These are phyloP conservation scores for Botrytis pseudocinerea DNA, from an alignment of 2,329 filamentous ascomycete genomes.

Conservation along the genomic window DNA sequence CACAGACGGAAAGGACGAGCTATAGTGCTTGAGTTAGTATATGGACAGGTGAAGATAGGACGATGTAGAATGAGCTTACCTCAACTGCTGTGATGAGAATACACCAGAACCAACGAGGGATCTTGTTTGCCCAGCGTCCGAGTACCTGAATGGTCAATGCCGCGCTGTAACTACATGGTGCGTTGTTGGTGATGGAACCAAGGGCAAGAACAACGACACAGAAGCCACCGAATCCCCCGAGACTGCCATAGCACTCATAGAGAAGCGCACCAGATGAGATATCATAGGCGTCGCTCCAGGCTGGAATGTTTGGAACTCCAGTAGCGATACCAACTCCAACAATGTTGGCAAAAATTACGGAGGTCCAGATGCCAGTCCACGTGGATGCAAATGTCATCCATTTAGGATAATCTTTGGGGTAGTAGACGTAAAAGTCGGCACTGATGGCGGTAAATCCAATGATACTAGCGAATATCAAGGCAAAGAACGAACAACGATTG, in stretches of 20 bases:
- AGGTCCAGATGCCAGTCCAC: constrained; percentile 24
- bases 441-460: constrained; percentile 28
- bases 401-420: constrained; percentile 35
- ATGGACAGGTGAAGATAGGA: neutral
- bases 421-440: constrained; percentile 32
- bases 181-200: constrained; percentile 63
- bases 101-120: constrained; percentile 58
- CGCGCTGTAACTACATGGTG: constrained; percentile 62
- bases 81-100: constrained; percentile 27
- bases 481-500: constrained; percentile 54
- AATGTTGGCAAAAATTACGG: constrained; percentile 27
- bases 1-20: constrained; percentile 27
- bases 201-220: constrained; percentile 64
- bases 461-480: constrained; percentile 45
- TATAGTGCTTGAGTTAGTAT: neutral
- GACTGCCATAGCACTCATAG: constrained; percentile 49
- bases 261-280: constrained; percentile 25
- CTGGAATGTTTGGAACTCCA: constrained; percentile 25
- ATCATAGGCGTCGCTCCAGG: constrained; percentile 26
- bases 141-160: constrained; percentile 67
- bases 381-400: constrained; percentile 30
- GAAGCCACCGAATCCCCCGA: constrained; percentile 64
- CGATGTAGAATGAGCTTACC: constrained; percentile 16
- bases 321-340: constrained; percentile 29
- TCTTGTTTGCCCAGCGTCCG: constrained; percentile 53